These are phyloP conservation scores for Trichoderma oligosporum DNA, from an alignment of 2,329 filamentous ascomycete genomes.

Conservation along the genomic window DNA sequence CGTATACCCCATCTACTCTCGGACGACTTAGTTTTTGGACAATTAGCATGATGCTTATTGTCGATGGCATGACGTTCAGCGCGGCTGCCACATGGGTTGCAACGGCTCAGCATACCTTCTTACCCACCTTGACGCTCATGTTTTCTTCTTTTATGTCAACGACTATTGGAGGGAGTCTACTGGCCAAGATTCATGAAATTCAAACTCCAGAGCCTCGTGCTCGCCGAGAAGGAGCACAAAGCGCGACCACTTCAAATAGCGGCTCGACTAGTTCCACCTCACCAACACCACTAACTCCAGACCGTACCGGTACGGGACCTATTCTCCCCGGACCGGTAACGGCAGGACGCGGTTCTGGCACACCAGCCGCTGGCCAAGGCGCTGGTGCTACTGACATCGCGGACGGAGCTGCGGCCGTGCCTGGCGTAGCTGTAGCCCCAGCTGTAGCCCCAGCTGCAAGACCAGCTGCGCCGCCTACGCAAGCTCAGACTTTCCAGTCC, in stretches of 20 bases:
- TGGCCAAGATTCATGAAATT: constrained; percentile 57
- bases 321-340: constrained; percentile 43
- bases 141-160: constrained; percentile 53
- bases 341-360: constrained; percentile 26
- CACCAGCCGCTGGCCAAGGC: constrained; percentile 56
- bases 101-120: constrained; percentile 52
- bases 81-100: constrained; percentile 55
- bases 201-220: constrained; percentile 54
- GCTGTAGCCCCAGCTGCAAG: constrained; percentile 25
- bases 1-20: constrained; percentile 63
- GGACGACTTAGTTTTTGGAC: constrained; percentile 64
- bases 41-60: constrained; percentile 57
- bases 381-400: constrained; percentile 44
- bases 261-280: constrained; percentile 24
- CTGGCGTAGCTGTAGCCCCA: too few relatives aligned
- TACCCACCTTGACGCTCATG: constrained; percentile 54
- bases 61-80: constrained; percentile 57
- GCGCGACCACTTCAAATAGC: constrained; percentile 24
- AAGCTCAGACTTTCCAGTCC: constrained; percentile 47
- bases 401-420: constrained; percentile 38
- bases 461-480: constrained; percentile 26
- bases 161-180: constrained; percentile 54
- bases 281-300: constrained; percentile 27
- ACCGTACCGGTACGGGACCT: constrained; percentile 27
- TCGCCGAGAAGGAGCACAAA: constrained; percentile 38